Conservation (phyloP, 768 basidiomycete genomes). For the Hericium coralloides region DNA sequence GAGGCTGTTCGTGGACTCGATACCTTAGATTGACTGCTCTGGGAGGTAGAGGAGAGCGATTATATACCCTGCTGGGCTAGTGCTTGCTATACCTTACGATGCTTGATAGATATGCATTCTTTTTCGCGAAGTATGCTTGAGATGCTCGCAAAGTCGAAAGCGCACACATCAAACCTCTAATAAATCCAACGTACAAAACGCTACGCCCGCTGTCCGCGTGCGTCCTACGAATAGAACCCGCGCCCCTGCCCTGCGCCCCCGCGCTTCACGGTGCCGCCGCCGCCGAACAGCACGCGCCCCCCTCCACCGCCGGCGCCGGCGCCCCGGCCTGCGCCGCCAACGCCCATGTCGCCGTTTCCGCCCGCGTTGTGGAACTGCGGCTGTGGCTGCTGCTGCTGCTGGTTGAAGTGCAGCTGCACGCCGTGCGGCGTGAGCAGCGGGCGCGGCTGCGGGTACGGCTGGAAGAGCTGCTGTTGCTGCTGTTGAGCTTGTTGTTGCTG, state of each 20-base stretch:
- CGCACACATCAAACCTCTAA: too few relatives aligned
- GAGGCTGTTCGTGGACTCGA: too few relatives aligned
- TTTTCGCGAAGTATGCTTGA: too few relatives aligned
- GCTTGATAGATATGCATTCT: too few relatives aligned
- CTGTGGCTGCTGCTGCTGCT: conserved; percentile 15
- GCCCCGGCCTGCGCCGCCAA: neutral
- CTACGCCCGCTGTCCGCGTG: neutral
- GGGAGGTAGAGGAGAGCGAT: too few relatives aligned
- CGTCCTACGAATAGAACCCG: neutral
- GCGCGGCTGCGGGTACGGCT: neutral
- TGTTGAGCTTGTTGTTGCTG: neutral
- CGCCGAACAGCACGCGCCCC: neutral
- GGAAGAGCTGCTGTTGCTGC: neutral
- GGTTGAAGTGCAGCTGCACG: conserved; percentile 17
- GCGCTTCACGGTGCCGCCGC: neutral
- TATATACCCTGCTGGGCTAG: too few relatives aligned
- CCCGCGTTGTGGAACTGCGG: conserved; percentile 23
- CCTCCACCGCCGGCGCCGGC: neutral
- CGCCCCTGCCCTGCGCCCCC: neutral
- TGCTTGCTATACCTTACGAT: too few relatives aligned
- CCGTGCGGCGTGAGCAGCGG: neutral
- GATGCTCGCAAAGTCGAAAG: too few relatives aligned
- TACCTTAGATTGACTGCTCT: too few relatives aligned
- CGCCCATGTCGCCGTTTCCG: neutral
- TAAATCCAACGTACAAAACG: too few relatives aligned